Evolutionary conservation across 257 asterid species (phyloP), one percentile per base, ranked within the genome.

Genomic region (Jaltomata sinuosa): DNA sequence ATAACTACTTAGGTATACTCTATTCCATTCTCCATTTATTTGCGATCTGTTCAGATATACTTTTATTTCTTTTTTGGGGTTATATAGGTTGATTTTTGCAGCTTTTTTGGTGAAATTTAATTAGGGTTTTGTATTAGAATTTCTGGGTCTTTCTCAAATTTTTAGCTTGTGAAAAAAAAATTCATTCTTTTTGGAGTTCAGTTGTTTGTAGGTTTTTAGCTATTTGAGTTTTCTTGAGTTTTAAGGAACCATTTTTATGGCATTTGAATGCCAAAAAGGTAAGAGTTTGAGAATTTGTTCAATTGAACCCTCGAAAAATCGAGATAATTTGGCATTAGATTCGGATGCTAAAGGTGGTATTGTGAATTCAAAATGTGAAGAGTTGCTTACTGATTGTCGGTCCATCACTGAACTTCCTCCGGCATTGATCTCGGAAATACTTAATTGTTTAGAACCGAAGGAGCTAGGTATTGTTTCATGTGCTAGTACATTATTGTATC

Each of bases 401-500:
- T 83, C 92, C 9, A 91, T 96, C 82, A 84, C 93, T 69, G 99
- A 94, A 84, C 98, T 96, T 32, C 99, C 99, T 53, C 88, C 91
- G 5, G 97, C 91, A 45, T 83, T 96, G 87, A 85, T 94, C 53
- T 91, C 96, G 8, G 99, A 96, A 84, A 91, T 96, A 84, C 89
- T 96, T 55, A 92, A 92, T 79, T 93, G 87, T 82, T 96, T 96
- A 16, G 97, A 94, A 79, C 98, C 99, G 1, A 94, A 91, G 84
- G 99, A 93, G 86, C 94, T 96, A 59, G 99, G 98, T 31, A 89
- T 93, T 49, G 92, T 93, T 16, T 94, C 98, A 25, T 96, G 99
- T 88, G 98, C 93, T 65, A 89, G 88, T 86, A 87, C 97, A 11
- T 87, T 83, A 74, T 83, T 96, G 82, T 94, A 92, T 85, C 88